Base-by-base conservation (phyloP, 2,329 filamentous ascomycete genomes). In the Paracorniculantispora psalliotae region DNA sequence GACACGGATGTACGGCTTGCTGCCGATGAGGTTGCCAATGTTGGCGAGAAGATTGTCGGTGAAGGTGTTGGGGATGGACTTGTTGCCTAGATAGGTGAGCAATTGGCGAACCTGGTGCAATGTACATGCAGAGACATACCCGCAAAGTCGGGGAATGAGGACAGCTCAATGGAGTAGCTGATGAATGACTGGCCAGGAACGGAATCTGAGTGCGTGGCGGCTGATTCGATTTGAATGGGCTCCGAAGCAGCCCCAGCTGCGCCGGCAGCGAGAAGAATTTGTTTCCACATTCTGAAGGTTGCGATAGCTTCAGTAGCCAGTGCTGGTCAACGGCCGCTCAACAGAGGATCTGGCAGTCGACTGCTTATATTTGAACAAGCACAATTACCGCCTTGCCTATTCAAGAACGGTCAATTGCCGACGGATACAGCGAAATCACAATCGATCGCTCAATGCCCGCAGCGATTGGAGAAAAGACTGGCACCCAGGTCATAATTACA, bases 31-130 rank as follows among this genome's bases (percentile, higher is more conserved):
- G n/a, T 75, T 67, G 1, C 74, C 80, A 21, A 88, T 65, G 59
- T 85, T 87, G 33, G 79, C 76, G 26, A 88, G 70, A 7, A 87
- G 74, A 51, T 82, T 84, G 61, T 85, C 76, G 0, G 83, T 86
- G 68, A 84, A 88, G 0, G 67, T 74, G 65, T 87, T 87, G 1
- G 85, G 85, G 9, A 67, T 64, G 0, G 80, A 79, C 7, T 69
- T 68, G 65, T 85, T 85, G 13, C 83, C 79, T 77, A 43, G 37
- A 28, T 13, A 12, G 44, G 10, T 25, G 6, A 30, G 55, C 43
- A 35, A 30, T 41, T 46, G 52, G 37, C 30, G 35, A 5, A n/a
- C n/a, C n/a, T 41, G n/a, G 25, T 10, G 21, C 39, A 7, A 49
- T 15, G 44, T 39, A 19, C 2, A 8, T 7, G 46, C 30, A 23